Base-by-base conservation (phyloP, 768 basidiomycete species). In the Gelatoporia subvermispora region DNA sequence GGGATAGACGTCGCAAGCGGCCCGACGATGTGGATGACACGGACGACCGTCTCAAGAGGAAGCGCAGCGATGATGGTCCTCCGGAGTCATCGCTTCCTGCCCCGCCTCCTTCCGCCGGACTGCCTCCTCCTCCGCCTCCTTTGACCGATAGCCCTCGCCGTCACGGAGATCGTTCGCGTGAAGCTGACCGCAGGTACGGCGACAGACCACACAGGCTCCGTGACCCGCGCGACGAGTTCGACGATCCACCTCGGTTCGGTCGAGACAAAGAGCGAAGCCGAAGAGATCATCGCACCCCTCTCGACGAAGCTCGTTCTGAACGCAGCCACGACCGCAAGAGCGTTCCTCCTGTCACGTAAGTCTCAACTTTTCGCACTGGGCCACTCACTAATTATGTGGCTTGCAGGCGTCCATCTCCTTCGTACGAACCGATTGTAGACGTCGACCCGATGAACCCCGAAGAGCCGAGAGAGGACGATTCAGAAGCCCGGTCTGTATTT, bases 401-500 rank as follows among this genome's bases (percentile, higher is more conserved):
- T 47, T 41, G 37, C 51, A 89, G 87, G 58, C 80, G 88, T 47
- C 74, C 76, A 31, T 87, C 88, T 16, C 85, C 88, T 18, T 73
- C 75, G 23, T 87, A 89, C 57, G 86, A 87, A 37, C 72, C 76
- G 17, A 77, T 78, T 22, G 68, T 69, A 23, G 77, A 84, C 31
- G 89, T 91, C 59, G 57, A 73, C 72, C 18, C 86, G 84, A 64
- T 58, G 57, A 87, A 86, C 55, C 84, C 85, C 24, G 91, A 95
- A 57, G 93, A 97, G 55, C 85, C 87, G 7, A 87, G 86, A 60
- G 91, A 93, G 68, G 93, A 97, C 65, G 95, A 98, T 64, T 93
- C 92, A 48, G 96, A 98, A 82, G 87, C 91, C 63, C 88, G 96
- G 68, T 97, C 96, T 60, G 92, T 97, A 58, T 98, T 98, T 71